These are phyloP conservation scores for Talaromyces adpressus DNA, from an alignment of 495 filamentous ascomycete species.

Conservation along the genomic window DNA sequence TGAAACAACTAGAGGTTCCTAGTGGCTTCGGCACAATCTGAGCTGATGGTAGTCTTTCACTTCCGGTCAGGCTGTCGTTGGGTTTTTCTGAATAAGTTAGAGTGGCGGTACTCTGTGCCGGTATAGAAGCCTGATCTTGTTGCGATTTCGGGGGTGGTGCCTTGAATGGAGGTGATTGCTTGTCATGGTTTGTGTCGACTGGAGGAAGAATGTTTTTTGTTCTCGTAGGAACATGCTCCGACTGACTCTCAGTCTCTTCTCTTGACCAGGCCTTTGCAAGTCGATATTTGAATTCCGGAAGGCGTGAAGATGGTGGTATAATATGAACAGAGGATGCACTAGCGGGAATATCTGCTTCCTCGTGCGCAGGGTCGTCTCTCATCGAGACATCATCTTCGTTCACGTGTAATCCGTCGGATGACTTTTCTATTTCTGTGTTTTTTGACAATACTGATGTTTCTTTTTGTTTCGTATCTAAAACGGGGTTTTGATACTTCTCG, in stretches of 20 bases:
- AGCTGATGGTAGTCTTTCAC: conserved; percentile 33
- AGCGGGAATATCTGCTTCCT: not conserved
- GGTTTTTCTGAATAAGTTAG: not conserved
- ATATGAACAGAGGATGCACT: conserved; percentile 23
- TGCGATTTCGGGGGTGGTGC: not conserved
- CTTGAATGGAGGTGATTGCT: not conserved
- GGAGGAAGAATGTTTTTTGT: not conserved
- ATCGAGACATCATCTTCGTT: not conserved
- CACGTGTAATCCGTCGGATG: not conserved
- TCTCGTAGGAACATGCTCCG: conserved; percentile 7
- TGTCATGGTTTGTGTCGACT: not conserved
- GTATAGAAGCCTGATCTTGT: not conserved
- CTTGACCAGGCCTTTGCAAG: conserved; percentile 18
- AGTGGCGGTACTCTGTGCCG: not conserved
- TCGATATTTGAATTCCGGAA: conserved; percentile 42
- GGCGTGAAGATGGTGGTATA: conserved; percentile 34
- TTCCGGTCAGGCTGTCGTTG: not conserved
- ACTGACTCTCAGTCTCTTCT: conserved; percentile 16
- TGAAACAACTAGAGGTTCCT: conserved; percentile 23
- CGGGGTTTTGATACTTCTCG: not conserved
- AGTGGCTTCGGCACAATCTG: conserved; percentile 23
- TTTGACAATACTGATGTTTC: not conserved
- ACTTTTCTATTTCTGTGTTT: not conserved
- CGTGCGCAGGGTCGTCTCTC: not conserved
- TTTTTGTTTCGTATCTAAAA: not conserved